Evolutionary conservation across 2,329 filamentous ascomycete genomes (phyloP), one percentile per base, ranked within the genome.

Genomic region (Fusarium robinianum): DNA sequence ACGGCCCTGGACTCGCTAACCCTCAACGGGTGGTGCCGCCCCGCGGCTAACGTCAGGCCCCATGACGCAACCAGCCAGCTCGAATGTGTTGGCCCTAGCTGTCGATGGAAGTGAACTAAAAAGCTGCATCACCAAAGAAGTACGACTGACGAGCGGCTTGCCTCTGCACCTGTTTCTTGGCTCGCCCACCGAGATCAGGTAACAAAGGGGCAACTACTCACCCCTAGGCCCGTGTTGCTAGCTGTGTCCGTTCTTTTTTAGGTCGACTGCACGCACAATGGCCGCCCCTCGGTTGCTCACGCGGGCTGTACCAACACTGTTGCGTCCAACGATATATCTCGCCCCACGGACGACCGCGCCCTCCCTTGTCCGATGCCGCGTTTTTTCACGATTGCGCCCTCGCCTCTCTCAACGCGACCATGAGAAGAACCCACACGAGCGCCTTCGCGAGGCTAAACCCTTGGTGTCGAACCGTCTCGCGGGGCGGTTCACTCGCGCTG

Each of bases 391-490:
- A 39, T 60, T 54, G 7, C 25, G 30, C 2, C 53, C 38, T 29
- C 54, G 45, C 16, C 42, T 46, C 21, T 37, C 43, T 26, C 44
- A 58, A 27, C 48, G 58, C 6, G 43, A 52, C 10, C 34, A 61
- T 17, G 51, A 61, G 18, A 51, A 49, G 26, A 51, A 63, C 24
- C 45, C 54, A 8, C 30, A 63, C 46, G 55, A 64, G 10, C 58
- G 45, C 24, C 57, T 68, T 18, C 62, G 58, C 31, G 53, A 55
- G 15, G 67, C 67, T 10, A 55, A 53, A 8, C 69, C 68, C 4
- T 62, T 70, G 38, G 59, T 69, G 11, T 51, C 65, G 12, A 16
- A 66, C 35, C 41, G 37, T 26, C 16, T 57, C 5, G 64, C 62
- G 15, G 30, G 49, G 16, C 58, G 50, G 25, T 60, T 67, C 50